Evolutionary conservation across 78 protist species (phyloP).

Genomic region (Bodo saltans): DNA sequence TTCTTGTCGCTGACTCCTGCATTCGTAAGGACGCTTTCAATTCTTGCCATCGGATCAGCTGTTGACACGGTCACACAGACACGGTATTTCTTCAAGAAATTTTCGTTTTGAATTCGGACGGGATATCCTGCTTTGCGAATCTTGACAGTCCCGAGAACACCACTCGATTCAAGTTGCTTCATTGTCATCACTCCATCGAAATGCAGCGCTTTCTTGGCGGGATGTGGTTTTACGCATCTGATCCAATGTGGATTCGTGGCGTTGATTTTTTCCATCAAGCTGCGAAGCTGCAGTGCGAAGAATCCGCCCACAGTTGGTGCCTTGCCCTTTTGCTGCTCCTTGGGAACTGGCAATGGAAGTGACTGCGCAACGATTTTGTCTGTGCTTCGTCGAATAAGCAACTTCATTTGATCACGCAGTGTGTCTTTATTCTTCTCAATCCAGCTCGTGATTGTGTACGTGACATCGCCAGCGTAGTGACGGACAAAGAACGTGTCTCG

Average conservation of each 20-base stretch:
- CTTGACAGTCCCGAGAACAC: slow-evolving; percentile 73
- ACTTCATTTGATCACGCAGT: neutral
- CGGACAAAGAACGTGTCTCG: neutral
- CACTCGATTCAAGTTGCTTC: slow-evolving; percentile 75
- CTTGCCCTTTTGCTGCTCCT: neutral
- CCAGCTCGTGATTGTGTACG: slow-evolving; percentile 27
- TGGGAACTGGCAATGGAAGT: neutral
- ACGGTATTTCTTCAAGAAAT: slow-evolving; percentile 30
- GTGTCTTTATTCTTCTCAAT: slow-evolving; percentile 47
- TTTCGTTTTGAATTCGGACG: neutral
- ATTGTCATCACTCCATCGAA: slow-evolving; percentile 48
- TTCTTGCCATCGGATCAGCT: neutral
- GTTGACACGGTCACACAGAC: neutral
- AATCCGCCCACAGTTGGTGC: neutral
- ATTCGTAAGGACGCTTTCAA: neutral
- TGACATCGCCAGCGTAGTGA: slow-evolving; percentile 47
- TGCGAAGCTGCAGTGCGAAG: slow-evolving; percentile 39
- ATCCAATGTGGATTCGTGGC: slow-evolving; percentile 77
- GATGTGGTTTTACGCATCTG: slow-evolving; percentile 84
- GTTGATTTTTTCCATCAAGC: slow-evolving; percentile 51
- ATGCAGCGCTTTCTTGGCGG: slow-evolving; percentile 37
- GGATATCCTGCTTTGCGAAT: slow-evolving; percentile 82
- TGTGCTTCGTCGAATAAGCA: neutral
- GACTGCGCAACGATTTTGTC: neutral
- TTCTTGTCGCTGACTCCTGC: neutral